Percentiles rank a stretch among this genome's conserved stretches.
Evolutionary conservation across 1,139 yeast genomes (phyloP).

Genomic region (Candida mesenterica): DNA sequence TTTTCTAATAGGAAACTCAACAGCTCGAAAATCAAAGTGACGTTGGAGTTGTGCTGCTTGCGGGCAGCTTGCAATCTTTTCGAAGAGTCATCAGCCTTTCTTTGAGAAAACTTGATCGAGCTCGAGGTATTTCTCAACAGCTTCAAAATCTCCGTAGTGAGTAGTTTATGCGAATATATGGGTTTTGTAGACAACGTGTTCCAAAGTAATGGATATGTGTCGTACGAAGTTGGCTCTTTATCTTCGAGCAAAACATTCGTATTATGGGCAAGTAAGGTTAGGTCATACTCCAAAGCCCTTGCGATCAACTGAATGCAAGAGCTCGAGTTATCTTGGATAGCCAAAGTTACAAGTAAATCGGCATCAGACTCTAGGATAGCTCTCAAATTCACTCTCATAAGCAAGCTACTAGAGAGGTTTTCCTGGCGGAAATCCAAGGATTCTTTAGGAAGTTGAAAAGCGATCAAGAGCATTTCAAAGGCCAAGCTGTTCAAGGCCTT

Average conservation of each 20-base stretch:
- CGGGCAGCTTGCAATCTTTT: slow-evolving; percentile 25
- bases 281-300: slow-evolving; percentile 53
- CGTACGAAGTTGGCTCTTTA: slow-evolving; percentile 40
- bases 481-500: slow-evolving; percentile 10
- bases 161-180: slow-evolving; percentile 33
- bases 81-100: slow-evolving; percentile 21
- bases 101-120: slow-evolving; percentile 34
- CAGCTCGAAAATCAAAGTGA: slow-evolving; percentile 20
- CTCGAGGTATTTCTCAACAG: slow-evolving; percentile 45
- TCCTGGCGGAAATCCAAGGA: slow-evolving; percentile 16
- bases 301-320: slow-evolving; percentile 40
- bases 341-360: slow-evolving; percentile 20
- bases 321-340: slow-evolving; percentile 18
- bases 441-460: slow-evolving; percentile 18
- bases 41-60: slow-evolving; percentile 34
- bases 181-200: slow-evolving; percentile 36
- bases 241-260: slow-evolving; percentile 42
- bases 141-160: slow-evolving; percentile 40
- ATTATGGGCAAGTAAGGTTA: slow-evolving; percentile 53
- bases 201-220: slow-evolving; percentile 51
- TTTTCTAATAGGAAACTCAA: slow-evolving; percentile 32
- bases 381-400: slow-evolving; percentile 34
- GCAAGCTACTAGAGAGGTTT: slow-evolving; percentile 21
- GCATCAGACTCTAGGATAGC: slow-evolving; percentile 34
- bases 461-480: slow-evolving; percentile 14